These are phyloP conservation scores for Tulasnella sp. DNA, from an alignment of 768 basidiomycete species.

Conservation along the genomic window DNA sequence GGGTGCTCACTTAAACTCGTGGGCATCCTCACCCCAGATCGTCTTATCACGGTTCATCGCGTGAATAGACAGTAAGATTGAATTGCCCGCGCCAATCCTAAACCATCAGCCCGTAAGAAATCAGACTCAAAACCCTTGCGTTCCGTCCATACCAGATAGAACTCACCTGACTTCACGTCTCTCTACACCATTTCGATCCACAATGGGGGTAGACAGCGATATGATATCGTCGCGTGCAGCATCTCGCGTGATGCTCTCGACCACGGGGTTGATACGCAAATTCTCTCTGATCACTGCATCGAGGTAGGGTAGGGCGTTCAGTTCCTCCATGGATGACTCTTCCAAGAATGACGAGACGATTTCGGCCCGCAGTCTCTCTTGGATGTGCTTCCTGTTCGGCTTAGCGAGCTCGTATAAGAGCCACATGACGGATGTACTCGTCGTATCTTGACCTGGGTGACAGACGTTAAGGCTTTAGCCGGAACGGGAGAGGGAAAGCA, in stretches of 20 bases:
- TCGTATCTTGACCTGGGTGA: constrained; percentile 42
- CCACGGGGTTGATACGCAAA: constrained; percentile 11
- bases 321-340: constrained; percentile 20
- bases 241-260: background rate
- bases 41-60: constrained; percentile 40
- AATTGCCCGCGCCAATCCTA: constrained; percentile 28
- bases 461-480: too few species aligned
- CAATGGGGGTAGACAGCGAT: constrained; percentile 2
- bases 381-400: constrained; percentile 24
- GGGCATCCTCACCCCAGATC: constrained; percentile 54
- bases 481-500: too few species aligned
- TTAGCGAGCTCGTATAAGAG: background rate
- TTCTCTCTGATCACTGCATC: constrained; percentile 19
- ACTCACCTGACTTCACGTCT: constrained; percentile 8
- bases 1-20: constrained; percentile 43
- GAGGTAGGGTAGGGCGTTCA: constrained; percentile 25
- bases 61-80: constrained; percentile 39
- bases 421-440: constrained; percentile 19
- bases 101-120: background rate
- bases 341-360: constrained; percentile 17
- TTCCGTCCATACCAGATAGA: background rate
- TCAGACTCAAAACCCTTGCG: too few species aligned
- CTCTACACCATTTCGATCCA: constrained; percentile 5
- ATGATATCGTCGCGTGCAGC: constrained; percentile 1
- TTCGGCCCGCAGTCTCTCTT: constrained; percentile 28